Evolutionary conservation across 2,329 filamentous ascomycete species (phyloP), one percentile per base, ranked within the genome.

Genomic region (Aspergillus sp.): DNA sequence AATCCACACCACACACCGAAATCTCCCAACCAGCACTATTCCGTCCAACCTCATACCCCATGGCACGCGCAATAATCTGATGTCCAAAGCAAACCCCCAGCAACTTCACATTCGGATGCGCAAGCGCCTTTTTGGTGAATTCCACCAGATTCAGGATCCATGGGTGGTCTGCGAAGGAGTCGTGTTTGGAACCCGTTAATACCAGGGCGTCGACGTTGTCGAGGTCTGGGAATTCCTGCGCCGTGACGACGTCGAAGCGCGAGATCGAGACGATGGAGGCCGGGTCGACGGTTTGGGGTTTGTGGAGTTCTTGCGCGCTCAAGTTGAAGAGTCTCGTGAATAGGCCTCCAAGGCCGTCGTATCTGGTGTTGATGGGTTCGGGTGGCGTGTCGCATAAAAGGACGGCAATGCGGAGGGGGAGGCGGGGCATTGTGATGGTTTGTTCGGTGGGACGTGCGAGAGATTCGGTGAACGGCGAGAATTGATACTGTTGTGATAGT

Each of bases 41-140:
- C 54, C 86, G 78, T 37, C 81, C 86, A 2, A 96, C 89, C 65
- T 84, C 82, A 19, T 77, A 82, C 3, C 86, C 90, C 64, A 93
- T 70, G 1, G 90, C 90, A 52, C 91, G 82, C 1, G 84, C 90
- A 44, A 95, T 77, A 66, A 96, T 92, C 77, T 96, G 91, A 72
- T 96, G 91, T 5, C 91, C 91, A 72, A 93, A 96, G 75, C 91
- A 96, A 15, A 95, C 82, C 11, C 91, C 91, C 15, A 96, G 80
- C n/a, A 93, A 75, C 37, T 86, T 83, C 7, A 95, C 84, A 0
- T 85, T 79, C 24, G 82, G 78, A 62, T 88, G 82, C 12, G 80
- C 79, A 35, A 90, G 79, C 3, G 89, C 79, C 62, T 81, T 78
- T 51, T 80, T 77, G 0, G 84, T 85, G 68, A 86, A 96, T 1